These are phyloP conservation scores for Danielia oregonensis DNA, from an alignment of 805 yeast species.

Conservation along the genomic window DNA sequence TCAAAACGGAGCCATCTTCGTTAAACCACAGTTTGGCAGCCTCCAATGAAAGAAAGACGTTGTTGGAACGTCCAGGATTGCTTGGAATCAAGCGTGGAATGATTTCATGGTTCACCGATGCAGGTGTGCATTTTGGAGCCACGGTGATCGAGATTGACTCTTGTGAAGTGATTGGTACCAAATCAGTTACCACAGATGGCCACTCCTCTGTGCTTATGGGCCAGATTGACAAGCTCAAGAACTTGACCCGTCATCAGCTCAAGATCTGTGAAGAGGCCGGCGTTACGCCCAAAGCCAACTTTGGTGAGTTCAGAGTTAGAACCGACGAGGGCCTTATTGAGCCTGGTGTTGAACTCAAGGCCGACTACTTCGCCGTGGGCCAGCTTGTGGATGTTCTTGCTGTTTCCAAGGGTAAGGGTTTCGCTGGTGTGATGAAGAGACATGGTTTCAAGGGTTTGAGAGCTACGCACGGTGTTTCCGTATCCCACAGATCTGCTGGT, in stretches of 20 bases:
- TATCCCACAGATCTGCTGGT: conserved; percentile 93
- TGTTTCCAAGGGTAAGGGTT: conserved; percentile 89
- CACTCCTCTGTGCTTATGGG: conserved; percentile 87
- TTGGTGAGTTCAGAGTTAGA: conserved; percentile 78
- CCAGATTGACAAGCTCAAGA: conserved; percentile 64
- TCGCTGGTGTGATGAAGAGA: conserved; percentile 97
- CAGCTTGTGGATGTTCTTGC: conserved; percentile 81
- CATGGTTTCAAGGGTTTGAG: conserved; percentile 84
- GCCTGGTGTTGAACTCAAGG: conserved; percentile 71
- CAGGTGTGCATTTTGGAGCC: conserved; percentile 72
- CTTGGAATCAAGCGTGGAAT: conserved; percentile 85
- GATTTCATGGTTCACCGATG: conserved; percentile 75
- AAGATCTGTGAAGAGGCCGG: conserved; percentile 77
- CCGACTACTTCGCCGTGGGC: conserved; percentile 81
- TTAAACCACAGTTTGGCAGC: conserved; percentile 65
- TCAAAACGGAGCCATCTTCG: conserved; percentile 45
- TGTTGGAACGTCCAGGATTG: conserved; percentile 78
- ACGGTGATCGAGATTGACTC: conserved; percentile 86
- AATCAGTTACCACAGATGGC: conserved; percentile 70
- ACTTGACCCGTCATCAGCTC: conserved; percentile 53
- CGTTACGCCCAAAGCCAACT: conserved; percentile 76
- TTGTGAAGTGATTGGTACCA: conserved; percentile 77
- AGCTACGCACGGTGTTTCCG: conserved; percentile 94
- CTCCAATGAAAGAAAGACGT: conserved; percentile 66
- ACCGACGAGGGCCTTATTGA: conserved; percentile 63